phyloP scores from a whole-genome alignment of 2,329 filamentous ascomycete genomes.

The Metarhizium robertsii region DNA sequence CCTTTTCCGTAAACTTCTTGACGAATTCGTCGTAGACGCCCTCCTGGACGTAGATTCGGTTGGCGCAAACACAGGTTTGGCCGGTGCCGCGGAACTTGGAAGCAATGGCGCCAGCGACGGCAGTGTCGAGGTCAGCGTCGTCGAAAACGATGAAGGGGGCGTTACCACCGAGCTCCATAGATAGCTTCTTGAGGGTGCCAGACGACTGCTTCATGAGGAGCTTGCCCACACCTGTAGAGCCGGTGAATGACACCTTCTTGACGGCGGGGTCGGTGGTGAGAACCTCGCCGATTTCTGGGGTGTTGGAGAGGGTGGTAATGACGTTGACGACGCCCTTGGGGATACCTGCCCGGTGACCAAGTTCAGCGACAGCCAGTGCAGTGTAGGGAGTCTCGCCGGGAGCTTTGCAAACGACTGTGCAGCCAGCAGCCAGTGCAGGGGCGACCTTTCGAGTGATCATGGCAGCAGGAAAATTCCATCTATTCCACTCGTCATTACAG shows the following conservation, averaged over 20 bases:
- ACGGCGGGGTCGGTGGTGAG: conserved; percentile 65
- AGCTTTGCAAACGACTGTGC: conserved; percentile 86
- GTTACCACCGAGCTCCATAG: conserved; percentile 89
- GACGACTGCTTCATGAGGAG: conserved; percentile 85
- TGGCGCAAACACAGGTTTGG: conserved; percentile 90
- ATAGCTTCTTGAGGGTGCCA: conserved; percentile 71
- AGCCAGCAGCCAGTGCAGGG: conserved; percentile 82
- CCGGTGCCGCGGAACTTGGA: conserved; percentile 93
- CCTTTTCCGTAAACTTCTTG: conserved; percentile 58
- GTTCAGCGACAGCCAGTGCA: conserved; percentile 75
- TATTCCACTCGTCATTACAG: conserved; percentile 13
- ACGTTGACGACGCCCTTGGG: conserved; percentile 88
- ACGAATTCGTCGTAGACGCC: conserved; percentile 72
- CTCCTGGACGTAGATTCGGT: conserved; percentile 71
- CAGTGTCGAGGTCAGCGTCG: conserved; percentile 79
- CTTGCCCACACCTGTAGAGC: conserved; percentile 60
- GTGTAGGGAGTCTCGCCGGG: conserved; percentile 91
- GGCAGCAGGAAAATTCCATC: conserved; percentile 77
- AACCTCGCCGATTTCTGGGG: conserved; percentile 64
- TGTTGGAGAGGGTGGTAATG: conserved; percentile 72
- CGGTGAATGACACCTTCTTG: conserved; percentile 91
- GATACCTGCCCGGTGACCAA: conserved; percentile 78
- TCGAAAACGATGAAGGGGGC: conserved; percentile 96
- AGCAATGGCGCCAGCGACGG: conserved; percentile 72
- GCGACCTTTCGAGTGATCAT: conserved; percentile 66